phyloP scores from a whole-genome alignment of 345 rosid genomes.

The Acer yangbiense region DNA sequence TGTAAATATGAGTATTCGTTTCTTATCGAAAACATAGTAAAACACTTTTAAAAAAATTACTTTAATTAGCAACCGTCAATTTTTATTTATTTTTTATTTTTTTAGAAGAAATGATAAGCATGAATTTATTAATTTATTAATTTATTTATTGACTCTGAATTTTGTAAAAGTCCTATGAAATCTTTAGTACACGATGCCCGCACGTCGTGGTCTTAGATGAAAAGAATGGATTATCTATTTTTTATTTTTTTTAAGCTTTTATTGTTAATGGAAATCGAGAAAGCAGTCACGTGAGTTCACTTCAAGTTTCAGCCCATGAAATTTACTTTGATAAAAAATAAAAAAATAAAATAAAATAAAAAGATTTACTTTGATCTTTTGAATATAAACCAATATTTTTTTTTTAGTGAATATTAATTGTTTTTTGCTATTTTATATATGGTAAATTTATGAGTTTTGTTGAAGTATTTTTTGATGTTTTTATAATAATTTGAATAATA shows the following conservation, averaged over 20 bases:
- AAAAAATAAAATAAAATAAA: no score
- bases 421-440: background rate
- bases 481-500: background rate
- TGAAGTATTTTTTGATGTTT: background rate
- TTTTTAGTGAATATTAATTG: no score
- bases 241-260: background rate
- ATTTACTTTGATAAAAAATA: no score
- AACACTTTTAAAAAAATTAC: no score
- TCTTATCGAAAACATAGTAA: no score
- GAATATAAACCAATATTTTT: no score
- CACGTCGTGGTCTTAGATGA: slow-evolving; percentile 17
- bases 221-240: slow-evolving; percentile 3
- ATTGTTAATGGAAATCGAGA: slow-evolving; percentile 16
- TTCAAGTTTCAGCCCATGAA: background rate
- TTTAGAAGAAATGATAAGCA: background rate
- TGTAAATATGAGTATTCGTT: no score
- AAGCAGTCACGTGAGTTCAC: slow-evolving; percentile 23
- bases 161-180: background rate
- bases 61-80: no score
- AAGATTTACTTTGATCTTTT: no score
- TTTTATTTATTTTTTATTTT: no score
- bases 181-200: slow-evolving; percentile 17
- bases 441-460: background rate
- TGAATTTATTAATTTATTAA: background rate
- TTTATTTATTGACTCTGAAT: background rate